Conservation (phyloP, 2,329 filamentous ascomycete species). For the Monilinia fructigena region DNA sequence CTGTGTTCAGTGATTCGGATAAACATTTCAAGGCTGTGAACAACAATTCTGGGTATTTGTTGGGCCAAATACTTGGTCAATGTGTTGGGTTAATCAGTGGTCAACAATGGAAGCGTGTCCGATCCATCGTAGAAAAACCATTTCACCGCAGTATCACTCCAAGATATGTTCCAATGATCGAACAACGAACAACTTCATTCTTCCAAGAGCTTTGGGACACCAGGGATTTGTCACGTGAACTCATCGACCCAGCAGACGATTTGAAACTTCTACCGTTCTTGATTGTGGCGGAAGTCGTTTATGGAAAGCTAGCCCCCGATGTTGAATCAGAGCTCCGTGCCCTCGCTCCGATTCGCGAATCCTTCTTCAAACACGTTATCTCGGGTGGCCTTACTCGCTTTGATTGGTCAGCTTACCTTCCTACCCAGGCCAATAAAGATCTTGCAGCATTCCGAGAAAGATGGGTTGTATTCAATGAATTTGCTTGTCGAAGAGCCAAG, state of each 20-base stretch:
- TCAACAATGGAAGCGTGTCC: constrained; percentile 37
- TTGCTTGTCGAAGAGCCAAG: constrained; percentile 23
- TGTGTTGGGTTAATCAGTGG: constrained; percentile 46
- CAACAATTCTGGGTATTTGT: constrained; percentile 44
- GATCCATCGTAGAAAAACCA: constrained; percentile 28
- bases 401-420: constrained; percentile 37
- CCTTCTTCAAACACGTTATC: constrained; percentile 41
- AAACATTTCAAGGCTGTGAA: constrained; percentile 45
- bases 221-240: constrained; percentile 14
- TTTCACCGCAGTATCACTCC: constrained; percentile 13
- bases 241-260: constrained; percentile 32
- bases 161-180: constrained; percentile 19
- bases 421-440: constrained; percentile 34
- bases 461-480: constrained; percentile 43
- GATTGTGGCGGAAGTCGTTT: constrained; percentile 43
- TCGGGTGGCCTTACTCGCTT: constrained; percentile 41
- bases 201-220: constrained; percentile 25
- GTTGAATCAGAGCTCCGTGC: constrained; percentile 34
- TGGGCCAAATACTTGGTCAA: constrained; percentile 45
- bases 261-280: constrained; percentile 42
- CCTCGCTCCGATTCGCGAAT: constrained; percentile 37
- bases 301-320: constrained; percentile 39
- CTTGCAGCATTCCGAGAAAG: constrained; percentile 37
- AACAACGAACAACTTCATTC: constrained; percentile 14
- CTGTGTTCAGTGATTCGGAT: constrained; percentile 47